These are phyloP conservation scores for Irpex rosettiformis DNA, from an alignment of 1,284 basidiomycete species.

Conservation along the genomic window DNA sequence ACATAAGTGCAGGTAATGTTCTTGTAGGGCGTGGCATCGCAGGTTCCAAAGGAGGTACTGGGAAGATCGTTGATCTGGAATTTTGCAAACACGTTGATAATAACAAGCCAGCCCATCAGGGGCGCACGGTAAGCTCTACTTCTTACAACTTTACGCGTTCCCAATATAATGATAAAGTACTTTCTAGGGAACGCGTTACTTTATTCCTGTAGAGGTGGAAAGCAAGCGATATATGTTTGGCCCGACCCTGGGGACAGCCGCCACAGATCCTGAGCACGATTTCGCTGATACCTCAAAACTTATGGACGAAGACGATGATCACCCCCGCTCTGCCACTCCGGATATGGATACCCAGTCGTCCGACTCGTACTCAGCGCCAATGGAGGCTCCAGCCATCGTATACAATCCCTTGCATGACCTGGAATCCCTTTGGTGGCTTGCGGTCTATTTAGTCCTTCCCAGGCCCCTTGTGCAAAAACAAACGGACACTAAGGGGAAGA, in stretches of 20 bases:
- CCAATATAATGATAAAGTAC: background rate
- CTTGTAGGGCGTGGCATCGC: background rate
- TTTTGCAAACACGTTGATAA: background rate
- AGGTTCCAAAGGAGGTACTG: background rate
- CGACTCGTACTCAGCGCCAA: too few relatives aligned
- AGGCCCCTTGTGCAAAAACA: too few relatives aligned
- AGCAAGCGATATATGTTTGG: background rate
- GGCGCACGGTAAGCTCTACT: background rate
- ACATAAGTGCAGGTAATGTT: background rate
- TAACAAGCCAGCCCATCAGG: background rate
- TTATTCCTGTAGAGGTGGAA: background rate
- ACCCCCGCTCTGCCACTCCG: too few relatives aligned
- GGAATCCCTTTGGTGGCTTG: constrained; percentile 4
- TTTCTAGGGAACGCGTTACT: background rate
- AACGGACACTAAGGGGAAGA: too few relatives aligned
- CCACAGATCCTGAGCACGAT: too few relatives aligned
- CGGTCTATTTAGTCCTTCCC: background rate
- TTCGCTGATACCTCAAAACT: background rate
- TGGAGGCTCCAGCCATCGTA: too few relatives aligned
- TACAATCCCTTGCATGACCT: constrained; percentile 1
- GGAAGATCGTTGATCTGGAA: constrained; percentile 4
- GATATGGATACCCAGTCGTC: too few relatives aligned
- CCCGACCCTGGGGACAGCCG: too few relatives aligned
- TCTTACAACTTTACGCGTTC: too few relatives aligned
- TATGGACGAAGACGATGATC: background rate